Evolutionary conservation across 176 grass and related monocot species (phyloP).

Genomic region (Ensete glaucum): DNA sequence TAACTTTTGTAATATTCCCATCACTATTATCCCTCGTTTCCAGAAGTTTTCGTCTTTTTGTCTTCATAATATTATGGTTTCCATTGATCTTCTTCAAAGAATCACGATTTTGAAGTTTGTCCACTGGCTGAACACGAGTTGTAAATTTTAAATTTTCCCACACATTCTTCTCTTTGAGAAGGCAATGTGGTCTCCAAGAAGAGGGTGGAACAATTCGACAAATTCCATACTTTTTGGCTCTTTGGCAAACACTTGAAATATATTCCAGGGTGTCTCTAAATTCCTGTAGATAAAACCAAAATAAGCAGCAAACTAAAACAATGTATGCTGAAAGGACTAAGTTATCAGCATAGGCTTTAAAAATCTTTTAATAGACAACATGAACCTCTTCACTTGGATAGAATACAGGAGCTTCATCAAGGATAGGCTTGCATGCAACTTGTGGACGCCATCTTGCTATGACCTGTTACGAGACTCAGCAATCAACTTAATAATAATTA

Average conservation of each 20-base stretch:
- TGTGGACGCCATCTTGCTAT: slow-evolving; percentile 72
- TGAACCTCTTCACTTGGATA: slow-evolving; percentile 82
- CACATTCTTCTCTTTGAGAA: slow-evolving; percentile 14
- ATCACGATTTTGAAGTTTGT: slow-evolving; percentile 19
- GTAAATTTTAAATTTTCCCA: slow-evolving; percentile 8
- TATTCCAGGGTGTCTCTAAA: slow-evolving; percentile 17
- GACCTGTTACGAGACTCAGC: slow-evolving; percentile 36
- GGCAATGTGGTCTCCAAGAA: slow-evolving; percentile 19
- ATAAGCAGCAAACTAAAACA: neutral
- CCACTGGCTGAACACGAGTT: slow-evolving; percentile 15
- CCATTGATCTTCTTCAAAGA: slow-evolving; percentile 3
- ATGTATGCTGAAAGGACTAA: neutral
- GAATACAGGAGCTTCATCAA: slow-evolving; percentile 79
- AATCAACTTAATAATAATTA: neutral
- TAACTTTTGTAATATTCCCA: neutral
- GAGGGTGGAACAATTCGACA: slow-evolving; percentile 19
- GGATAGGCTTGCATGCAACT: slow-evolving; percentile 41
- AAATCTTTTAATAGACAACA: neutral
- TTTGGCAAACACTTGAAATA: slow-evolving; percentile 13
- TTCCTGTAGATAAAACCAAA: slow-evolving; percentile 22
- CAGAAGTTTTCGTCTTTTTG: neutral
- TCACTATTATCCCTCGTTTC: neutral
- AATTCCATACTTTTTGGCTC: slow-evolving; percentile 21
- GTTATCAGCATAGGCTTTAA: neutral
- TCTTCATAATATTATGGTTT: neutral